Base-by-base conservation (phyloP, 2,329 filamentous ascomycete genomes). In the Xylariaceae sp. region DNA sequence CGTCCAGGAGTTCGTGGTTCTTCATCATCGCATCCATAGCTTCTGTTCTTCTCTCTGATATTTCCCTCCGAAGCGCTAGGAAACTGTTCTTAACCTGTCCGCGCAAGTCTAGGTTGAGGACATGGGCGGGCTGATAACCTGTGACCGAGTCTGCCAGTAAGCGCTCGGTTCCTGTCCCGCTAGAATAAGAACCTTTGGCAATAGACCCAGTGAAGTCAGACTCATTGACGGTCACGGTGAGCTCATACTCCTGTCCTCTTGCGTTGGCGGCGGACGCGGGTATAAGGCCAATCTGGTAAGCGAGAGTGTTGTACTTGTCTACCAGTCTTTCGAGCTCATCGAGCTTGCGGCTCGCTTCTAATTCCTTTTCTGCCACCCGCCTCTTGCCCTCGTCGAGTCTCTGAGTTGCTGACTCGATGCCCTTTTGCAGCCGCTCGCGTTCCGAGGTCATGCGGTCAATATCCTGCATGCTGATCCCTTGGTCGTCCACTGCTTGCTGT, bases 381-480 rank as follows among this genome's bases (percentile, higher is more conserved):
- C 83, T 86, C 74, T 95, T 95, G 8, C 87, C 81, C 58, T 97
- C 94, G 53, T 96, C 92, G 0, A 96, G 77, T 49, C 89, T 81
- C 51, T 82, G 78, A 5, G 83, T 79, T 0, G 89, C 88, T 2
- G 85, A 81, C 63, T 96, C 90, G 42, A 96, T 86, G 40, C 86
- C 88, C 64, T 87, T 92, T 61, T 95, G 89, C n/a, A 99, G 80
- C 44, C 94, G 85, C 66, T 99, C 94, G 49, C 92, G 86, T 70
- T 99, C 94, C 34, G 89, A 86, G 63, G 91, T 96, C 92, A 99
- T 96, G 71, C 94, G 90, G 79, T 99, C 94, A 68, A 99, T 97
- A 80, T 99, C 94, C 73, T 94, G 88, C 73, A 96, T 95, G 65
- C 91, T 95, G 69, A 99, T 92, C 2, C 94, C 94, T 68, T 95